Evolutionary conservation across 225 moss, liverwort and hornwort species (phyloP).

Genomic region (Marchantia paleacea): DNA sequence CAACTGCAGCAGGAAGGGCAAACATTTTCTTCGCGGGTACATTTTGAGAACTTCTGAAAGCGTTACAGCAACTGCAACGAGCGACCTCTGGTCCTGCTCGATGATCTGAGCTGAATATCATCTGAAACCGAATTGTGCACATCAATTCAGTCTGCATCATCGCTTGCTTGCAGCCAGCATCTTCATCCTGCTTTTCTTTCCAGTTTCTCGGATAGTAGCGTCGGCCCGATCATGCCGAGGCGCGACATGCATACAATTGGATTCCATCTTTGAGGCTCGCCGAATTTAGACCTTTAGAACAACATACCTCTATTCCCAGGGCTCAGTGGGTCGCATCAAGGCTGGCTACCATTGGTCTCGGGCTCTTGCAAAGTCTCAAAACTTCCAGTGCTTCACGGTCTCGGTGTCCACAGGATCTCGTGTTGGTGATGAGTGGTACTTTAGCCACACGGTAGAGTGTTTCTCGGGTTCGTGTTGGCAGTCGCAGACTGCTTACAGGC

Average conservation of each 20-base stretch:
- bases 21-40: neutral
- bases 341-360: no score
- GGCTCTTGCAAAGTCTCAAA: no score
- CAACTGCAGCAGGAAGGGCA: neutral
- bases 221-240: neutral
- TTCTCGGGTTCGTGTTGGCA: neutral
- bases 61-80: neutral
- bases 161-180: neutral
- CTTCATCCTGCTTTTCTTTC: constrained; percentile 2
- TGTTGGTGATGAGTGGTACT: neutral
- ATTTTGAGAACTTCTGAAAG: no score
- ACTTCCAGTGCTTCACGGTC: neutral
- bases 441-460: neutral
- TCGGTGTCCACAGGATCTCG: no score
- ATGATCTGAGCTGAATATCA: neutral
- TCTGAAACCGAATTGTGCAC: neutral
- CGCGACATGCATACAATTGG: neutral
- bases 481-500: neutral
- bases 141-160: neutral
- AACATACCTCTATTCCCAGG: neutral
- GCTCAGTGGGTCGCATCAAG: neutral
- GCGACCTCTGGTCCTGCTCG: neutral
- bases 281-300: neutral
- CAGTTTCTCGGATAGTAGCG: neutral
- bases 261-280: neutral